Evolutionary conservation across 78 protist genomes (phyloP).

Genomic region (Dictyostelium citrinum): DNA sequence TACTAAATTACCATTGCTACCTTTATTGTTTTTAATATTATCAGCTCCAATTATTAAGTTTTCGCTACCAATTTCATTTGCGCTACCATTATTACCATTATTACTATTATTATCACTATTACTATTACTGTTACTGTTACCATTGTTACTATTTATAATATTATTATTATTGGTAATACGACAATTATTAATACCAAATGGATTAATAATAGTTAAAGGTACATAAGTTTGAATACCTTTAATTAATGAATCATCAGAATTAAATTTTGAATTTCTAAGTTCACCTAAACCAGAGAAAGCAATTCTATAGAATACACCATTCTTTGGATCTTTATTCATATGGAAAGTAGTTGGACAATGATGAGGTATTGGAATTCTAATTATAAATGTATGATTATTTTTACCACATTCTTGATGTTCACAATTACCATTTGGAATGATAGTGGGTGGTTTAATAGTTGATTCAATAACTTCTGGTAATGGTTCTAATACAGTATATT

Average conservation of each 20-base stretch:
- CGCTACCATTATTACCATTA: not conserved
- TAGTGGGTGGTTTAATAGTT: conserved; percentile 1
- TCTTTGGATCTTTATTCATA: not conserved
- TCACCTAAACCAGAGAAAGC: conserved; percentile 47
- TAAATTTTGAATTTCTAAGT: conserved; percentile 27
- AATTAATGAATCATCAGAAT: conserved; percentile 40
- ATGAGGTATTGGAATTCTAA: conserved; percentile 4
- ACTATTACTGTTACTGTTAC: not conserved
- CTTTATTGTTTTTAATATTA: not conserved
- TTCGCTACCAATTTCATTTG: not conserved
- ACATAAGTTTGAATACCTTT: conserved; percentile 55
- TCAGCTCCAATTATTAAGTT: not conserved
- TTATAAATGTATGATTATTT: conserved; percentile 3
- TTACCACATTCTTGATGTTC: conserved; percentile 23
- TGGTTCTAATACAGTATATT: not conserved
- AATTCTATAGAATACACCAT: conserved; percentile 46
- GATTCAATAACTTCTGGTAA: not conserved
- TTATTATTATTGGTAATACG: not conserved
- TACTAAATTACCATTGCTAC: not conserved
- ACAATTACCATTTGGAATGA: not conserved
- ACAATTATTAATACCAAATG: conserved; percentile 1
- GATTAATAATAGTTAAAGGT: conserved; percentile 1
- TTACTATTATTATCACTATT: not conserved
- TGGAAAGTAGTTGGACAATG: conserved; percentile 13
- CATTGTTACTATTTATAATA: not conserved